Evolutionary conservation across 805 yeast species (phyloP).

Genomic region (Clavispora phyllophila): DNA sequence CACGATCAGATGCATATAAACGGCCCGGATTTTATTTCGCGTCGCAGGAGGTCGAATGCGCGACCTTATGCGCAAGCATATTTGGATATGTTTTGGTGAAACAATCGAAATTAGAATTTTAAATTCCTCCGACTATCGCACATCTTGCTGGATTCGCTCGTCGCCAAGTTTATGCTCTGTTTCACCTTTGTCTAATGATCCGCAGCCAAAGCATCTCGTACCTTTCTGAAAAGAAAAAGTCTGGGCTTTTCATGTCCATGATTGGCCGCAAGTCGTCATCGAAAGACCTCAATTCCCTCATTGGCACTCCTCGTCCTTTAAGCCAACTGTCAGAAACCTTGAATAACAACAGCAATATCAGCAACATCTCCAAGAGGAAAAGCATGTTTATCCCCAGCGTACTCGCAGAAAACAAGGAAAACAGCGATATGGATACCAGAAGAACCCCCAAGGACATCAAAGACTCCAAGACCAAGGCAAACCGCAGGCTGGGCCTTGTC

Average conservation of each 20-base stretch:
- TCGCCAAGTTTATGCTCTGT: not conserved
- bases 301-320: not conserved
- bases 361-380: not conserved
- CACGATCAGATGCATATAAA: not conserved
- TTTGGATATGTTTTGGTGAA: not conserved
- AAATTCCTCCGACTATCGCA: not conserved
- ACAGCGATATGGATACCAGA: not conserved
- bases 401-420: not conserved
- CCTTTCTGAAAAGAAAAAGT: not conserved
- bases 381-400: not conserved
- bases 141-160: not conserved
- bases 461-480: not conserved
- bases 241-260: constrained; percentile 1
- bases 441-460: not conserved
- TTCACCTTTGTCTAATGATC: not conserved
- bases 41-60: constrained; percentile 1
- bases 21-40: not conserved
- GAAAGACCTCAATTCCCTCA: not conserved
- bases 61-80: not conserved
- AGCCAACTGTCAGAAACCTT: not conserved
- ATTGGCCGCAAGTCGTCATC: not conserved
- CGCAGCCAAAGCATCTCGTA: constrained; percentile 1
- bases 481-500: constrained; percentile 3
- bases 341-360: not conserved
- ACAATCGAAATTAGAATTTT: not conserved